Conservation (phyloP, 2,329 filamentous ascomycete genomes). For the Talaromyces sp. region DNA sequence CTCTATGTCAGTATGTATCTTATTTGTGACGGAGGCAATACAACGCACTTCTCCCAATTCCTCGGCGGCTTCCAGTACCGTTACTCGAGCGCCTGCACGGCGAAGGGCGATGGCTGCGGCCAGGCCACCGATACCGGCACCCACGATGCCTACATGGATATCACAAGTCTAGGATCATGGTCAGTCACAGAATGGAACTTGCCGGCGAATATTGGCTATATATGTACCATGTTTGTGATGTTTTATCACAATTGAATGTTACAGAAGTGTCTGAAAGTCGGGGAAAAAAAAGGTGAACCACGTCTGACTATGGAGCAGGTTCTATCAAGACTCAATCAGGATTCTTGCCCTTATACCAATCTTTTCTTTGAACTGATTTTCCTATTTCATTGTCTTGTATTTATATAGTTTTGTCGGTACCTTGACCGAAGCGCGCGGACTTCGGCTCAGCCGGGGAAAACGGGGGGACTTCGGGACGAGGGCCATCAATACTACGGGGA, state of each 20-base stretch:
- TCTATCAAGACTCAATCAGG: neutral
- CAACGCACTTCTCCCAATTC: conserved; percentile 36
- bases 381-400: neutral
- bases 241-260: neutral
- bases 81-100: conserved; percentile 35
- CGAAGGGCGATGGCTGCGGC: conserved; percentile 41
- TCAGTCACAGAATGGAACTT: neutral
- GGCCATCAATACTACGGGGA: neutral
- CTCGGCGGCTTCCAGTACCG: conserved; percentile 37
- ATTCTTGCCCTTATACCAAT: neutral
- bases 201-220: neutral
- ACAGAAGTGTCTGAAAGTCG: neutral
- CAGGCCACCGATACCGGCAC: conserved; percentile 39
- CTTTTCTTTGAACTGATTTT: neutral
- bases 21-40: neutral
- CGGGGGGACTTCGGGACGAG: neutral
- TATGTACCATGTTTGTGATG: neutral
- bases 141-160: conserved; percentile 24
- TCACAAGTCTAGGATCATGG: neutral
- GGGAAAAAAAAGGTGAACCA: neutral
- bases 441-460: neutral
- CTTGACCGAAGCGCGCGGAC: neutral
- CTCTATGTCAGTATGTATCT: neutral
- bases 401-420: neutral
- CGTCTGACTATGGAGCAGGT: neutral